phyloP scores from a whole-genome alignment of 176 grass and related monocot species.

The Carex pumila region DNA sequence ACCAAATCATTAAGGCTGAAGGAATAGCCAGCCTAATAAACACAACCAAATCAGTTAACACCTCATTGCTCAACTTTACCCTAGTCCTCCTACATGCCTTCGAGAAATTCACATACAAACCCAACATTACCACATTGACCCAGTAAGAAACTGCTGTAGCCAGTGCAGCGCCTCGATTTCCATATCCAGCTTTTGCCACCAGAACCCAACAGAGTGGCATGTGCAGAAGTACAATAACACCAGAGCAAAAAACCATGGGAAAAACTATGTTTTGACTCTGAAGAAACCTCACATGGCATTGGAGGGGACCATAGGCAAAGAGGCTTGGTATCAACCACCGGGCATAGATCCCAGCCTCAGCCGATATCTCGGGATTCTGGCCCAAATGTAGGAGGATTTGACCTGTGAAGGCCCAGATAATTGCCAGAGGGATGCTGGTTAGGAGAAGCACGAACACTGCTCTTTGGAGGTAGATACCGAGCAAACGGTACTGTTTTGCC shows the following conservation, averaged over 20 bases:
- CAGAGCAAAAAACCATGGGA: constrained; percentile 64
- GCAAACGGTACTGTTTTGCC: constrained; percentile 54
- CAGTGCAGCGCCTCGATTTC: constrained; percentile 63
- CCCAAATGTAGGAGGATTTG: constrained; percentile 53
- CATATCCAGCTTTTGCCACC: constrained; percentile 38
- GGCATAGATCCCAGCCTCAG: constrained; percentile 55
- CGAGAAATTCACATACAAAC: constrained; percentile 60
- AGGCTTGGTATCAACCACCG: constrained; percentile 66
- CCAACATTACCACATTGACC: constrained; percentile 60
- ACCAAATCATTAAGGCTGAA: constrained; percentile 91
- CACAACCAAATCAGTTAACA: constrained; percentile 40
- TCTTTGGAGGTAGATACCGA: constrained; percentile 59
- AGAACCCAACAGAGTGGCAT: constrained; percentile 61
- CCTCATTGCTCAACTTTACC: constrained; percentile 46
- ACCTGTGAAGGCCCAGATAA: constrained; percentile 49
- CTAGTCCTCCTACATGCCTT: constrained; percentile 47
- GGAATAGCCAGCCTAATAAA: constrained; percentile 81
- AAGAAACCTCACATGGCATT: constrained; percentile 83
- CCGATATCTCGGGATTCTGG: constrained; percentile 88
- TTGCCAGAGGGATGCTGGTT: constrained; percentile 40
- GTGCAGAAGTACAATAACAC: constrained; percentile 52
- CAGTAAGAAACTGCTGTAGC: constrained; percentile 71
- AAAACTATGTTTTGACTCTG: constrained; percentile 67
- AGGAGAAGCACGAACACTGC: constrained; percentile 66
- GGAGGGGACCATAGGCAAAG: constrained; percentile 81